phyloP scores from a whole-genome alignment of 306 rosid species.

The Cucurbita moschata region DNA sequence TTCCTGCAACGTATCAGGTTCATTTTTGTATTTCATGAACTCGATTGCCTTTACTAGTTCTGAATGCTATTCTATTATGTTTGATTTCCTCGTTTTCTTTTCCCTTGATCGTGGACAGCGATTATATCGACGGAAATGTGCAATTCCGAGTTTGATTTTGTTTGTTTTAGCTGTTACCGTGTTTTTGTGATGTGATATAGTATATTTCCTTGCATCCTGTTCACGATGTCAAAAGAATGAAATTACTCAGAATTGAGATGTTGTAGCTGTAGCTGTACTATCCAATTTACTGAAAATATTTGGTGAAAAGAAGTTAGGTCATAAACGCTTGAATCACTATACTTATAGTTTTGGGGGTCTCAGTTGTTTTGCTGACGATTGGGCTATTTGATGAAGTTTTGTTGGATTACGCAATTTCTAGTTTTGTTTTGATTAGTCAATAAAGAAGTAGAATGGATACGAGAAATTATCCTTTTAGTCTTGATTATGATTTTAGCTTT shows the following conservation, averaged over 20 bases:
- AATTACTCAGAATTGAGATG: background rate
- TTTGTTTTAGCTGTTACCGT: background rate
- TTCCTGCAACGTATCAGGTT: conserved; percentile 30
- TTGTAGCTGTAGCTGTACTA: too few relatives aligned
- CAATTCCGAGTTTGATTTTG: background rate
- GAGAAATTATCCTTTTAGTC: background rate
- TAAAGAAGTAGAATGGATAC: background rate
- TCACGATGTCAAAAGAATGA: background rate
- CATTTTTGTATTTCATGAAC: background rate
- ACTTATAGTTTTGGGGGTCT: background rate
- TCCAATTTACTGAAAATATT: background rate
- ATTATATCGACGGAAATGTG: background rate
- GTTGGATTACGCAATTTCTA: background rate
- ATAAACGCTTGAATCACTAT: background rate
- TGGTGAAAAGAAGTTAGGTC: background rate
- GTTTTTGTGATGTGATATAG: background rate
- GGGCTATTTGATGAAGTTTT: background rate
- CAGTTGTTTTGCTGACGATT: background rate
- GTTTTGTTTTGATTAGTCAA: background rate
- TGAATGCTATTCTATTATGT: background rate
- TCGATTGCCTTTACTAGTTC: background rate
- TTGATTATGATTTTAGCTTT: background rate
- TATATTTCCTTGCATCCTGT: background rate
- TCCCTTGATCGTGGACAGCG: background rate
- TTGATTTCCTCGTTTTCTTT: background rate